Percentiles rank a stretch among this genome's conserved stretches.
These are phyloP conservation scores for peach (Prunus persica) DNA, from an alignment of 306 rosid genomes.

Conservation along the genomic window Prunus_persica_NCBIv2 NC_034012.1:21597001-21597500, in stretches of 20 bases:
- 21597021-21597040: slow-evolving; percentile 72
- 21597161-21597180: slow-evolving; percentile 30
- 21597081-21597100: slow-evolving; percentile 53
- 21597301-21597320: neutral
- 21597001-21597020: slow-evolving; percentile 73
- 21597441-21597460: too few relatives aligned
- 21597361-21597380: slow-evolving; percentile 13
- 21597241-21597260: neutral
- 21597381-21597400: slow-evolving; percentile 1
- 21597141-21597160: slow-evolving; percentile 34
- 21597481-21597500: neutral
- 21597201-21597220: neutral
- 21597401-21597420: neutral
- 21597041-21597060: slow-evolving; percentile 80
- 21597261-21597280: neutral
- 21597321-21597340: neutral
- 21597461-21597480: neutral
- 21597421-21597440: slow-evolving; percentile 2
- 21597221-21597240: neutral
- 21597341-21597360: neutral
- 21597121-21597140: slow-evolving; percentile 75
- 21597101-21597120: slow-evolving; percentile 73
- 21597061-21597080: slow-evolving; percentile 80
- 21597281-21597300: slow-evolving; percentile 9
- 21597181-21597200: neutral